Conservation (phyloP, 345 rosid species). For the Citrus mangshanensis region DNA sequence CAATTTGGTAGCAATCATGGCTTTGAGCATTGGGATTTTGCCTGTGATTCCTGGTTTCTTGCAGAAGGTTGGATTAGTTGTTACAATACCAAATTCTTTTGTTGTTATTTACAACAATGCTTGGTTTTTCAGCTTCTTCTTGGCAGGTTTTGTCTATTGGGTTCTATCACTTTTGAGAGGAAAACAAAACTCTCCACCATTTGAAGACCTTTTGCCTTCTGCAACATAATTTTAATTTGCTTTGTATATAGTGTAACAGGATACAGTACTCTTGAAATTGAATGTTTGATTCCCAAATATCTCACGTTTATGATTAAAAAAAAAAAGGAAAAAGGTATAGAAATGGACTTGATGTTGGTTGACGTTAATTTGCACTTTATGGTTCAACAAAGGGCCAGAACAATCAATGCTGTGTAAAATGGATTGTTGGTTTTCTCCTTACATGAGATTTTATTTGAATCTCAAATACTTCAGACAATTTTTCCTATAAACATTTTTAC, state of each 20-base stretch:
- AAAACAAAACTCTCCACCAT: slow-evolving; percentile 28
- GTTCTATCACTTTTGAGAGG: slow-evolving; percentile 33
- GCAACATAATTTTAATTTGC: slow-evolving; percentile 9
- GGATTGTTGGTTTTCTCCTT: too few relatives aligned
- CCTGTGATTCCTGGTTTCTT: slow-evolving; percentile 86
- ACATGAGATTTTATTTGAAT: too few relatives aligned
- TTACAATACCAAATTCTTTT: slow-evolving; percentile 33
- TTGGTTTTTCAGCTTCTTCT: slow-evolving; percentile 83
- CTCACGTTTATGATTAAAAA: not conserved
- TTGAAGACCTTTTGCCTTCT: slow-evolving; percentile 36
- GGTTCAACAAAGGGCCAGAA: too few relatives aligned
- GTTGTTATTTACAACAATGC: slow-evolving; percentile 72
- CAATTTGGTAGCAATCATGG: slow-evolving; percentile 54
- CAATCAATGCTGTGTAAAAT: too few relatives aligned
- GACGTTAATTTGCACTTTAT: too few relatives aligned
- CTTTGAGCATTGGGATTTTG: slow-evolving; percentile 63
- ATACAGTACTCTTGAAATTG: not conserved
- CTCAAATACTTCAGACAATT: too few relatives aligned
- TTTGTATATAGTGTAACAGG: not conserved
- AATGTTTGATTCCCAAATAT: not conserved
- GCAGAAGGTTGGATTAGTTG: slow-evolving; percentile 60
- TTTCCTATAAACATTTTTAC: too few relatives aligned
- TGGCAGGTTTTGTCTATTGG: slow-evolving; percentile 65
- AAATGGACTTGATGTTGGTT: not conserved
- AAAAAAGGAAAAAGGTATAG: not conserved